Evolutionary conservation across 805 yeast species (phyloP), one percentile per base, ranked within the genome.

Genomic region (Pichia nanzhaoensis): DNA sequence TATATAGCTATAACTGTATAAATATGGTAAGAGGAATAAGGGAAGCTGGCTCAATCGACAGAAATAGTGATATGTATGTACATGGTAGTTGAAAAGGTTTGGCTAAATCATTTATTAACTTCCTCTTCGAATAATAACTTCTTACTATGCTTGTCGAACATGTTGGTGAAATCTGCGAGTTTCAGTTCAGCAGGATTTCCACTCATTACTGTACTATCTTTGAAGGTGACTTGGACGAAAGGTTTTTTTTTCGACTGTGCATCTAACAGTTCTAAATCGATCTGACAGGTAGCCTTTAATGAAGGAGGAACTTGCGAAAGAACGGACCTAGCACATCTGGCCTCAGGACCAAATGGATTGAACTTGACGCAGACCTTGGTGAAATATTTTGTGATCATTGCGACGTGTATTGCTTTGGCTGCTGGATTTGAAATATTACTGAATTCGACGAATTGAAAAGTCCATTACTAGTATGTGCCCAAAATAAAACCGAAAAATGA

Each of bases 371-470:
- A 70, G 8, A 88, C 87, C 52, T 79, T 78, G 31, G 89, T 72
- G 68, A 91, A 87, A 67, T 84, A 90, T 65, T 87, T 88, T 34
- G 97, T 91, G 58, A 90, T 84, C 98, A 90, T 90, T 27, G 13
- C 14, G 20, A 19, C 12, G 7, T 20, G 33, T 8, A 14, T 7
- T 13, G 28, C 28, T 6, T 24, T 24, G 28, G 28, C 6, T 10
- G 28, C 28, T 24, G 28, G 40, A 18, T 34, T 6, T 24, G 9
- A 4, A 13, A 13, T 20, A 6, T 19, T 20, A 20, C 31, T 19
- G 14, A 10, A 22, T 2, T 18, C 17, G 22, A 37, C 33, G 33
- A 9, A 9, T 14, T 14, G 6, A 10, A 10, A 24, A 6, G 10
- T 24, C 28, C 28, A 24, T 6, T 7, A 6, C 28, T 10, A 24